Base-by-base conservation (phyloP, 257 asterid species). In the Datura wrightii region DNA sequence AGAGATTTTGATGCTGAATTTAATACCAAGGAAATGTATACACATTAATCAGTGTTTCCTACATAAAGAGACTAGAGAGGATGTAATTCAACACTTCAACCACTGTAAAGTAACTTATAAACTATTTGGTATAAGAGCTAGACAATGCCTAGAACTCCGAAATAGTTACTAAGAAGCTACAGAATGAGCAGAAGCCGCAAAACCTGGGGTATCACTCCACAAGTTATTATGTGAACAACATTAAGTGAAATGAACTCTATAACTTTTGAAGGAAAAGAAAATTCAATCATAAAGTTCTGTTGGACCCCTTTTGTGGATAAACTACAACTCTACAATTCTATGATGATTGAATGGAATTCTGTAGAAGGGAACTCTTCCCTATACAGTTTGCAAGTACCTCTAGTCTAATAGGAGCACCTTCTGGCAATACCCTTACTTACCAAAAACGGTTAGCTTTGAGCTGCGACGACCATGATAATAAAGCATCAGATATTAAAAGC, bases 21-120 rank as follows among this genome's bases (percentile, higher is more conserved):
- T 58, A 16, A 58, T 58, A 58, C 31, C 2, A 58, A 18, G 63
- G 63, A 18, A 58, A 58, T 24, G 58, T 14, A 11, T 53, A 53
- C n/a, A 53, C 13, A 53, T 53, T 53, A 3, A 46, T 5, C 8
- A 7, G 9, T 46, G 58, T 53, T 53, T 53, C 58, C 11, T 53
- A 14, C 58, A 53, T 53, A 53, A 54, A 54, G 60, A 54, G n/a
- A 55, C 19, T 14, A 8, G 60, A 59, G 10, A 59, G 65, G 36
- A 18, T 18, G 65, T 8, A 59, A 7, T 59, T 59, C 65, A 58
- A 58, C 63, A 58, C 63, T 58, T 58, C 31, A n/a, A 18, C 65
- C 65, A 59, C 65, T 53, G 56, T 59, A 59, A 59, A 59, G 65
- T n/a, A 59, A 59, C 65, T 19, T 7, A 59, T 59, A 59, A n/a